Evolutionary conservation across 768 basidiomycete genomes (phyloP).

Genomic region (Trametes sanguinea): DNA sequence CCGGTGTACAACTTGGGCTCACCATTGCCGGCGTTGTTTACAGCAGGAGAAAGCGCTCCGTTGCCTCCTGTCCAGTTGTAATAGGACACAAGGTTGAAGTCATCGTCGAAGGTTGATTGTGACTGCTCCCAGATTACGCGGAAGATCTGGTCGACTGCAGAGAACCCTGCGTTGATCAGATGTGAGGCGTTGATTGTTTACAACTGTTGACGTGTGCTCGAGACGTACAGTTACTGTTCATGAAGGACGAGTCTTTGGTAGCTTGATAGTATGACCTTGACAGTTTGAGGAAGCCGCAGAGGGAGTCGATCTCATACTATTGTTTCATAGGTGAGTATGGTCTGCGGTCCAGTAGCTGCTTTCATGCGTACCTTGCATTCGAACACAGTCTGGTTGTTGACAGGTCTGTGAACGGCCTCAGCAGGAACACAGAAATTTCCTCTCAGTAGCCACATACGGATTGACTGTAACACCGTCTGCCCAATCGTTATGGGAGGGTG

Average conservation of each 20-base stretch:
- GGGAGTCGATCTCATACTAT: constrained; percentile 78
- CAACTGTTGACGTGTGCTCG: too few species aligned
- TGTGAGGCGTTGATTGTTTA: neutral
- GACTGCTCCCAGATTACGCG: constrained; percentile 78
- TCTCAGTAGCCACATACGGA: constrained; percentile 50
- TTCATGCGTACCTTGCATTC: constrained; percentile 68
- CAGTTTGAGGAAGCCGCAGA: constrained; percentile 78
- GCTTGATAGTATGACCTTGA: constrained; percentile 71
- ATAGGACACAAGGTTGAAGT: constrained; percentile 75
- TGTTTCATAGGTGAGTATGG: neutral
- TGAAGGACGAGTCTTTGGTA: constrained; percentile 72
- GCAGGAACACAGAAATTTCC: neutral
- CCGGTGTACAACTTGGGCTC: constrained; percentile 78
- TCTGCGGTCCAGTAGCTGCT: too few species aligned
- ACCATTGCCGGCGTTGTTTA: constrained; percentile 69
- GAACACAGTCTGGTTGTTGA: constrained; percentile 70
- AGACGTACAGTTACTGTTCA: constrained; percentile 64
- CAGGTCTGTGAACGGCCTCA: constrained; percentile 46
- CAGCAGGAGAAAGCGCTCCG: constrained; percentile 62
- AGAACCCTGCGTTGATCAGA: constrained; percentile 49
- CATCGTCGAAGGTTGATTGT: constrained; percentile 63
- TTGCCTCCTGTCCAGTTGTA: constrained; percentile 81
- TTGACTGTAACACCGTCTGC: constrained; percentile 71
- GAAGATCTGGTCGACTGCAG: constrained; percentile 71
- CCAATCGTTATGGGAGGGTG: constrained; percentile 65